Evolutionary conservation across 2,329 filamentous ascomycete genomes (phyloP), one percentile per base, ranked within the genome.

Genomic region (Cladosporium cucumerinum): DNA sequence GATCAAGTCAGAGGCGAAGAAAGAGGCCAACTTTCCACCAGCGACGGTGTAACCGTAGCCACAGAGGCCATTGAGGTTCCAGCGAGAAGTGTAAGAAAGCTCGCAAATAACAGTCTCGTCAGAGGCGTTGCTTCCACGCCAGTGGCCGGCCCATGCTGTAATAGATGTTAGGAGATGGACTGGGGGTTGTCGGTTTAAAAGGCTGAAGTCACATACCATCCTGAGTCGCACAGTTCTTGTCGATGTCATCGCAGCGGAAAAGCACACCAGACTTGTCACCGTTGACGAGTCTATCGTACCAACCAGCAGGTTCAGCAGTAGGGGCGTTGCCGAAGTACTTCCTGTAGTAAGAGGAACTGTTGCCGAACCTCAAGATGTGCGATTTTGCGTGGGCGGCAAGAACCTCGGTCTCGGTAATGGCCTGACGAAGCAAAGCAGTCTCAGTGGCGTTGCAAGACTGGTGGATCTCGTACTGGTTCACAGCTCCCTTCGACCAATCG

Each of bases 171-270:
- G 51, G 58, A 26, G 28, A 30, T 8, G 28, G 28, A 2, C 28
- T n/a, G n/a, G 28, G 28, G 28, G 7, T 30, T 6, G 28, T 30
- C 10, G 28, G 28, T 8, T 30, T 30, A 8, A 30, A 30, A 2
- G 28, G 6, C 28, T 30, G 28, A 30, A 30, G 28, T 30, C 28
- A 30, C 28, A 30, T 30, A 67, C 67, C 61, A 65, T 66, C 54
- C 18, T 62, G 60, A 0, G 63, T 60, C 2, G 58, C 66, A 58
- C 88, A 91, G 77, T 90, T 90, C 23, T 81, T 78, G 69, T 91
- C 89, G 0, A 85, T 82, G 68, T 91, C 85, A 66, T 91, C 89
- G 69, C 89, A 90, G 23, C 88, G 85, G 80, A 90, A 90, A 21
- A 86, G 72, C 54, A 88, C 80, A 28, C 79, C 81, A 0, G 78